These are phyloP conservation scores for Sphaerostilbella broomeana DNA, from an alignment of 2,329 filamentous ascomycete genomes.

Conservation along the genomic window DNA sequence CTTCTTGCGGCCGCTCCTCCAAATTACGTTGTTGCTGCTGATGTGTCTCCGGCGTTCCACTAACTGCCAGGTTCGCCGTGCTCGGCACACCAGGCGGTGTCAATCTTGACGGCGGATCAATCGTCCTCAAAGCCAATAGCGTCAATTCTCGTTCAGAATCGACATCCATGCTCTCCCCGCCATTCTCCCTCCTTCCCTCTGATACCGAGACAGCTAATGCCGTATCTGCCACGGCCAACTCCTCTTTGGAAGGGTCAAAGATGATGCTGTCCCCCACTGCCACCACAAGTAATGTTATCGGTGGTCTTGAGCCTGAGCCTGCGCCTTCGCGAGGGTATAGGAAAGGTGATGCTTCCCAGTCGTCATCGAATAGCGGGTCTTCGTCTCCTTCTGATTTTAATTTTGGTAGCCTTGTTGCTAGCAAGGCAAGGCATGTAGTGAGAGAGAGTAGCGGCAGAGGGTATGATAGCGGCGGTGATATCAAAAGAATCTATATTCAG, in stretches of 20 bases:
- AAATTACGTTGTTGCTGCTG: conserved; percentile 31
- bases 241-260: conserved; percentile 86
- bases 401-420: conserved; percentile 76
- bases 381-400: conserved; percentile 88
- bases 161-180: conserved; percentile 32
- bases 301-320: conserved; percentile 51
- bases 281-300: conserved; percentile 85
- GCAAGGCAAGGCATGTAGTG: conserved; percentile 86
- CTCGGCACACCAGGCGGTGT: conserved; percentile 66
- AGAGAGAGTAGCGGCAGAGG: conserved; percentile 88
- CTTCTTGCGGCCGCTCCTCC: conserved; percentile 54
- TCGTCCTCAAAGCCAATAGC: conserved; percentile 62
- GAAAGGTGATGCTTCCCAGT: conserved; percentile 79
- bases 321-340: conserved; percentile 58
- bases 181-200: conserved; percentile 29
- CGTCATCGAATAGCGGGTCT: conserved; percentile 95
- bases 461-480: conserved; percentile 89
- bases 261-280: conserved; percentile 82
- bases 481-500: conserved; percentile 70
- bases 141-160: conserved; percentile 44
- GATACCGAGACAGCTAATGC: conserved; percentile 80
- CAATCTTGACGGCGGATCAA: conserved; percentile 67
- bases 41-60: conserved; percentile 31
- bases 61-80: conserved; percentile 51
- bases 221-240: conserved; percentile 86